Percentiles rank a stretch among this genome's conserved stretches.
Conservation (phyloP, 2,329 filamentous ascomycete species). For the Aspergillus pseudoglaucus region DNA sequence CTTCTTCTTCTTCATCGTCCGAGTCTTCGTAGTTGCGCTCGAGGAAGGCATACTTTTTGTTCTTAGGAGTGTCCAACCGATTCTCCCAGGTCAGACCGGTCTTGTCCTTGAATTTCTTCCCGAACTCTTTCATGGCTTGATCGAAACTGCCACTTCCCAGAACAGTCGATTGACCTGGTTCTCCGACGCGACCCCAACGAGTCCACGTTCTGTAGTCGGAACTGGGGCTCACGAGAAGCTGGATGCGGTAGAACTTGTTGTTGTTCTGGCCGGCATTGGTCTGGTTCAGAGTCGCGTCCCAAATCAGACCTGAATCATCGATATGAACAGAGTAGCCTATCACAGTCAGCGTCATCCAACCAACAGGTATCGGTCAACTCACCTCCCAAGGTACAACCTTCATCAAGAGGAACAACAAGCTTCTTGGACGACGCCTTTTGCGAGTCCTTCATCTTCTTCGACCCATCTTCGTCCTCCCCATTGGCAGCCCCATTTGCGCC, state of each 20-base stretch:
- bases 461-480: constrained; percentile 4
- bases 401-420: constrained; percentile 44
- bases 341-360: neutral
- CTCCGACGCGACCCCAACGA: constrained; percentile 71
- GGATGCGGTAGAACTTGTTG: constrained; percentile 77
- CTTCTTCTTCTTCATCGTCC: constrained; percentile 44
- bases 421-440: constrained; percentile 39
- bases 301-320: constrained; percentile 60
- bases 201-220: constrained; percentile 59
- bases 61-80: constrained; percentile 44
- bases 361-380: neutral
- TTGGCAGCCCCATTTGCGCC: constrained; percentile 18
- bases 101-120: constrained; percentile 54
- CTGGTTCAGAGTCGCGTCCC: constrained; percentile 73
- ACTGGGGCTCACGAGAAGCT: constrained; percentile 45
- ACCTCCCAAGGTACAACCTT: constrained; percentile 17
- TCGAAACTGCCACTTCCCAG: constrained; percentile 34
- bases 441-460: constrained; percentile 38
- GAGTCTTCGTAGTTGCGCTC: constrained; percentile 65
- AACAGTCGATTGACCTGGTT: constrained; percentile 41
- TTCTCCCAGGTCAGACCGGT: constrained; percentile 48
- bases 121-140: constrained; percentile 40
- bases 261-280: constrained; percentile 66
- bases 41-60: constrained; percentile 66
- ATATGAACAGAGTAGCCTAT: constrained; percentile 52